These are phyloP conservation scores for Suaeda aralocaspica DNA, from an alignment of 148 eudicot species.

Conservation along the genomic window DNA sequence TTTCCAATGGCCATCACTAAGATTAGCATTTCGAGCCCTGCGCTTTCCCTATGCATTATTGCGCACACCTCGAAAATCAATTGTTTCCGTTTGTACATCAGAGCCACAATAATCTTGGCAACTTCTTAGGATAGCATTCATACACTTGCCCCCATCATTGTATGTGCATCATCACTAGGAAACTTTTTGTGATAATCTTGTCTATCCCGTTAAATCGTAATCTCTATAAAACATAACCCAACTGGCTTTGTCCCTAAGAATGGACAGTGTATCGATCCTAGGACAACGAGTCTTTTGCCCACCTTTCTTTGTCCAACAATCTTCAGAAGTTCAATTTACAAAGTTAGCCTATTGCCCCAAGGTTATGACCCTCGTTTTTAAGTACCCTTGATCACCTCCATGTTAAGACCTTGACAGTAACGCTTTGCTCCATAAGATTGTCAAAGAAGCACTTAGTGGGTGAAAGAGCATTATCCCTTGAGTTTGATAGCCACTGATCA, in stretches of 20 bases:
- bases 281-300: slow-evolving; percentile 24
- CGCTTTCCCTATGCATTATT: slow-evolving; percentile 37
- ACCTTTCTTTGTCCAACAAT: slow-evolving; percentile 23
- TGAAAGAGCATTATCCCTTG: slow-evolving; percentile 64
- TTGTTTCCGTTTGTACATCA: slow-evolving; percentile 36
- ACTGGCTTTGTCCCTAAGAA: slow-evolving; percentile 70
- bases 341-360: slow-evolving; percentile 76
- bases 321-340: slow-evolving; percentile 37
- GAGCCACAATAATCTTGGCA: slow-evolving; percentile 44
- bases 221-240: slow-evolving; percentile 70
- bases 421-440: slow-evolving; percentile 33
- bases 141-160: slow-evolving; percentile 62
- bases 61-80: slow-evolving; percentile 20
- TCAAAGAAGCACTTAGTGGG: slow-evolving; percentile 59
- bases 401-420: slow-evolving; percentile 53
- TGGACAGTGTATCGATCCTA: slow-evolving; percentile 44
- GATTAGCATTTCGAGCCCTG: slow-evolving; percentile 36
- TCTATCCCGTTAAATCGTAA: slow-evolving; percentile 74
- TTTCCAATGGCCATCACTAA: slow-evolving; percentile 61
- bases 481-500: slow-evolving; percentile 48
- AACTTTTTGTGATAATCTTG: background rate
- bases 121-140: slow-evolving; percentile 40
- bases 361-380: slow-evolving; percentile 63
- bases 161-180: slow-evolving; percentile 55
- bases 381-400: slow-evolving; percentile 81